Percentiles rank a stretch among this genome's conserved stretches.
Evolutionary conservation across 2,329 filamentous ascomycete genomes (phyloP).

Genomic region (Byssothecium circinans): DNA sequence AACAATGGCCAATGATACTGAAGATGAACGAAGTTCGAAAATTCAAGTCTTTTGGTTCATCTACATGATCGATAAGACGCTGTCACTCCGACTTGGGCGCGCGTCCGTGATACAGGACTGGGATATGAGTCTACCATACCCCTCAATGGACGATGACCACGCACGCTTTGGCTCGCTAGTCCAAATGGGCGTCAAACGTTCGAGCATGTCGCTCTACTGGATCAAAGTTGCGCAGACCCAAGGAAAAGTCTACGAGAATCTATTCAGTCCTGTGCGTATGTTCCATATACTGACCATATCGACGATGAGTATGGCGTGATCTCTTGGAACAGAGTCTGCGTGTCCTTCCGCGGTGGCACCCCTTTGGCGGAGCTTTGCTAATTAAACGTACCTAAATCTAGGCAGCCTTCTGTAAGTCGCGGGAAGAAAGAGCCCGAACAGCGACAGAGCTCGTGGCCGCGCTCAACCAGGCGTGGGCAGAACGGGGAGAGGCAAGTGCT

Average conservation of each 20-base stretch:
- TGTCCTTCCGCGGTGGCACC: too few relatives aligned
- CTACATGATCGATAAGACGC: conserved; percentile 44
- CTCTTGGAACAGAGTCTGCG: too few relatives aligned
- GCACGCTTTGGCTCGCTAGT: conserved; percentile 15
- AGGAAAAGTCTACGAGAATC: conserved; percentile 40
- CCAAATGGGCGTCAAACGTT: conserved; percentile 14
- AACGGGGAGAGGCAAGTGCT: conserved; percentile 28
- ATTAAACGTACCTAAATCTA: too few relatives aligned
- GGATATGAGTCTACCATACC: conserved; percentile 37
- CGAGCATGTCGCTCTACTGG: conserved; percentile 36
- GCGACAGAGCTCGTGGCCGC: conserved; percentile 30
- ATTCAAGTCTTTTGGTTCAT: conserved; percentile 42
- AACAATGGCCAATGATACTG: conserved; percentile 37
- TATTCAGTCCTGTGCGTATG: conserved; percentile 45
- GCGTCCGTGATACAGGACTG: conserved; percentile 44
- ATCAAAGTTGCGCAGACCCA: conserved; percentile 38
- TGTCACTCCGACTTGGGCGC: conserved; percentile 42
- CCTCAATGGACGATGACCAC: conserved; percentile 5
- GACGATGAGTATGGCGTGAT: too few relatives aligned
- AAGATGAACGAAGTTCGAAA: conserved; percentile 32
- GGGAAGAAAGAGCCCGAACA: conserved; percentile 27
- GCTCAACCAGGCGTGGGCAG: conserved; percentile 33
- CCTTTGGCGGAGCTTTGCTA: too few relatives aligned
- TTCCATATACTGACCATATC: too few relatives aligned
- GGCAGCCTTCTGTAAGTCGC: conserved; percentile 31